Evolutionary conservation across 352 stramenopile species (phyloP), one percentile per base, ranked within the genome.

Genomic region (Pythium myriotylum): DNA sequence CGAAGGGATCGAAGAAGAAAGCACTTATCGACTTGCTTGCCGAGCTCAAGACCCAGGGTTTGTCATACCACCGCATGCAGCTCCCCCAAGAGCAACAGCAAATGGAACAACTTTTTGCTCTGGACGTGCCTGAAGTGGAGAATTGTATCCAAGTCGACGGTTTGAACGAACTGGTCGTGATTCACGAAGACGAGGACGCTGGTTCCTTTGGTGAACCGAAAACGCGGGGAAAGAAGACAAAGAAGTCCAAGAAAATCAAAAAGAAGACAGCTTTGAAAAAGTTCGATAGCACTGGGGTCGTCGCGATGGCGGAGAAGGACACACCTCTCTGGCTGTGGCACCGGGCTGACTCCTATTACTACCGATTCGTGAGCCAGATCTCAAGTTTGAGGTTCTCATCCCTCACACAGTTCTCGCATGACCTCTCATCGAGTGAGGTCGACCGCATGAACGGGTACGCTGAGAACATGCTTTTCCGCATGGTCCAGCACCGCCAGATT

Each of bases 1-100:
- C 94, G 0, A 98, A 98, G 75, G 92, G 90, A 46, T 94, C 98
- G 23, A 99, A 99, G 75, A 97, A 99, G 79, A 91, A 98, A 58
- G 97, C 97, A 16, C 71, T 99, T 5, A 86, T 98, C 23, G 97
- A 99, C 62, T 71, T 99, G 19, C 86, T 99, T 6, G 67, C 73
- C 12, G 92, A 93, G 54, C 68, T 98, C 2, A 92, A 95, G 54
- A 74, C 76, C 1, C 87, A 97, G 22, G 94, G 92, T 0, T 80
- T 97, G 62, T 61, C 60, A 19, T 89, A 90, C 59, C 83, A 94
- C 46, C 82, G 85, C 54, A 76, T 87, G 46, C 85, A 93, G 27
- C 54, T 94, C 10, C 87, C 87, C 10, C 41, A 65, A 16, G 70
- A 96, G 51, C 81, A 91, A 56, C 84, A 92, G 33, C 73, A 88